Base-by-base conservation (phyloP, 352 stramenopile species). In the Phytophthora ramorum region DNA sequence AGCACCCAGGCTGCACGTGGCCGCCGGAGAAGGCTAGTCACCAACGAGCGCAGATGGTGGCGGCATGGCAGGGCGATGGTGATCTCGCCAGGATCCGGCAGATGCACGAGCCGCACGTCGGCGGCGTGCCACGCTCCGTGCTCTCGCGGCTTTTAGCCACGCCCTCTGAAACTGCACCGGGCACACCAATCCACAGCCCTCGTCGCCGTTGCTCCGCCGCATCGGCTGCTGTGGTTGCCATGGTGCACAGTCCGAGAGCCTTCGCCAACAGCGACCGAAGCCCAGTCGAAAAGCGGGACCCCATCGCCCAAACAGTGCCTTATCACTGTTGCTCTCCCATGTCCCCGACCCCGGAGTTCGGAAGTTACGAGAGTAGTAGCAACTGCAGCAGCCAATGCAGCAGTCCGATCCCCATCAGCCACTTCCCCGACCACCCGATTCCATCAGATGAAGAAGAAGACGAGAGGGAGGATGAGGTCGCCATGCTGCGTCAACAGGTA, bases 401-500 rank as follows among this genome's bases (percentile, higher is more conserved):
- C 46, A 73, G 71, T 57, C 63, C 67, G 1, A 57, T 69, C 20
- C 67, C 71, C 6, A 63, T 63, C 44, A 58, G 26, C 54, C 37
- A 44, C 3, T 67, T 73, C 28, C 41, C 32, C 0, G 71, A 79
- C 22, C 51, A 64, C 13, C 54, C 63, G 3, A 69, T 75, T 53
- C 48, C 62, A 7, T 78, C 70, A 5, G 70, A 75, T 59, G 67
- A 73, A 22, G 63, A 76, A 49, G 60, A 68, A 32, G 71, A 71
- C 16, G 66, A 75, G 16, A 54, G 19, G 13, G 72, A 76, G 24
- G 71, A 79, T 16, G 70, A 83, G 43, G 67, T 85, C 24, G 32
- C 48, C 40, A 71, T 75, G 56, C 76, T 92, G 55, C 73, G 78
- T 4, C 78, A 89, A 51, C 78, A 87, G 44, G 79, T 90, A 53